Base-by-base conservation (phyloP, 768 basidiomycete species). In the Agaricus blazei region DNA sequence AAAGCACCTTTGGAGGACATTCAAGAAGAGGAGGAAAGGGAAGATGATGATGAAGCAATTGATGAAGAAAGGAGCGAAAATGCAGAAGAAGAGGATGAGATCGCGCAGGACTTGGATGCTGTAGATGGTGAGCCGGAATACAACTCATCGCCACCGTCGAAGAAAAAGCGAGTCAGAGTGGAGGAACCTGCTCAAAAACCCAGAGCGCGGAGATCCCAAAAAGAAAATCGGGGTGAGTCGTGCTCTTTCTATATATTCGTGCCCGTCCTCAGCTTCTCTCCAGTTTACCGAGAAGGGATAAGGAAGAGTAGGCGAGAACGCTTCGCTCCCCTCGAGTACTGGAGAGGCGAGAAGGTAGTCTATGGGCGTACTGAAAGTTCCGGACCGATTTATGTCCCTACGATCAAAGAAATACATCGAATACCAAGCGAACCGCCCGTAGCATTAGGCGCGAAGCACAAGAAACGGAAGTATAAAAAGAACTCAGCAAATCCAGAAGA, bases 261-360 rank as follows among this genome's bases (percentile, higher is more conserved):
- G 34, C 34, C 11, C 34, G 12, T 57, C 23, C 23, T 50, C 26
- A 43, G 28, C 40, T 41, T 45, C 19, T 34, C 6, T 31, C 36
- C 57, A 77, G 75, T 63, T 3, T 60, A 63, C n/a, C 71, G 75
- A 2, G 71, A 76, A 45, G 86, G 85, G 24, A 73, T 89, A 1
- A 85, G 93, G 15, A 84, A 88, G 48, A 87, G 91, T 29, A 72
- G 72, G 47, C 84, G 95, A 24, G 74, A 79, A 51, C 82, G 83
- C 31, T 84, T 82, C 62, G 72, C 72, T 48, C 96, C 95, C 3
- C 74, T 98, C 36, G 89, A 91, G 40, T 96, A 80, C 75, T 98
- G 96, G 96, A 82, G 93, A n/a, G 83, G 84, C 61, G 96, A 98
- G 71, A 87, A 84, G 59, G 80, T 93, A 24, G 85, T 94, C 2